A percentile compares a stretch with the other conserved stretches of the same genome.
phyloP scores from a whole-genome alignment of 2,329 filamentous ascomycete species.

The Penicillium paneum region DNA sequence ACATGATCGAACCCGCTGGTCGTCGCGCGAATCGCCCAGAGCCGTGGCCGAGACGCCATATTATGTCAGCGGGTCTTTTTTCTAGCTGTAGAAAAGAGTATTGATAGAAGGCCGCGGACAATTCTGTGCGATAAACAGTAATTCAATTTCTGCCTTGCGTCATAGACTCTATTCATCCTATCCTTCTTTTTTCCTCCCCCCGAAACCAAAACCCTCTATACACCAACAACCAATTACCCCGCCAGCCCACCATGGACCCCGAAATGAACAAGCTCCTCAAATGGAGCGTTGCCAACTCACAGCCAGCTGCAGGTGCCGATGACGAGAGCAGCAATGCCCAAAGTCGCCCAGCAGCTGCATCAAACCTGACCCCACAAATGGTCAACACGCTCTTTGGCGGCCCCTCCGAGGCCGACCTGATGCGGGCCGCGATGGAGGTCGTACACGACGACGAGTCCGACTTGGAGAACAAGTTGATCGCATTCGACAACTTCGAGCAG shows the following conservation, averaged over 20 bases:
- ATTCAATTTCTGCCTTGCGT: background rate
- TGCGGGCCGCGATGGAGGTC: slow-evolving; percentile 78
- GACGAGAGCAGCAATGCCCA: slow-evolving; percentile 35
- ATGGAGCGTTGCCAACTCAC: slow-evolving; percentile 69
- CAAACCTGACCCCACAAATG: slow-evolving; percentile 63
- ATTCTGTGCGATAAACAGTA: background rate
- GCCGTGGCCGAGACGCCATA: slow-evolving; percentile 1
- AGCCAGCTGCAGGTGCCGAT: slow-evolving; percentile 18
- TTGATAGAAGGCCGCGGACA: background rate
- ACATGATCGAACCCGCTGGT: slow-evolving; percentile 26
- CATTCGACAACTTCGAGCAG: slow-evolving; percentile 94
- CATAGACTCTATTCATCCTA: background rate
- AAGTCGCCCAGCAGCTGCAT: slow-evolving; percentile 30
- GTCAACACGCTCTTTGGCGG: slow-evolving; percentile 75
- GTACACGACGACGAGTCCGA: slow-evolving; percentile 65
- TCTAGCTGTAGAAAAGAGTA: background rate
- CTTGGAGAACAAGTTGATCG: slow-evolving; percentile 72
- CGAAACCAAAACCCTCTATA: background rate
- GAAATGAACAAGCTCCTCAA: slow-evolving; percentile 73
- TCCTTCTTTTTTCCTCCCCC: background rate
- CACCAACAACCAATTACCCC: slow-evolving; percentile 5
- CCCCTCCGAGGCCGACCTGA: slow-evolving; percentile 85
- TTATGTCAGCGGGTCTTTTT: slow-evolving; percentile 17
- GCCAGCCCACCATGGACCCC: slow-evolving; percentile 51
- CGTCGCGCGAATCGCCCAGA: slow-evolving; percentile 27